phyloP scores from a whole-genome alignment of 148 eudicot genomes.

The Cornus suecica region DNA sequence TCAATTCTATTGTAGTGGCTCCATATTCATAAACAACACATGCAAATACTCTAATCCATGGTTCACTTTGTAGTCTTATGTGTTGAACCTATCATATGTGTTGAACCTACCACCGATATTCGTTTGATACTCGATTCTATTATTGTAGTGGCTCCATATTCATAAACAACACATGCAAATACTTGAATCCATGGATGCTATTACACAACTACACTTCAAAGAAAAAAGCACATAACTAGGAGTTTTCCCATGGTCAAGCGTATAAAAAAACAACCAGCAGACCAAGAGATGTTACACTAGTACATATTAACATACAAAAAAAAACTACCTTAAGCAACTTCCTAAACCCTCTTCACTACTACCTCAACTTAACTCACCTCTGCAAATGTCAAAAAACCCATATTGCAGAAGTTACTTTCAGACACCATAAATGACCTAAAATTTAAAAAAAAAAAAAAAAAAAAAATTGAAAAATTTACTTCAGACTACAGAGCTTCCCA shows the following conservation, averaged over 20 bases:
- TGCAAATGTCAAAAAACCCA: constrained; percentile 56
- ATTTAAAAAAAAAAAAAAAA: neutral
- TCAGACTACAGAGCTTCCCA: constrained; percentile 32
- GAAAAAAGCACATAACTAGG: neutral
- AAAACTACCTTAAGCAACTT: no score
- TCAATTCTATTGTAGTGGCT: no score
- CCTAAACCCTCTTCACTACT: neutral
- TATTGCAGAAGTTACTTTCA: constrained; percentile 23
- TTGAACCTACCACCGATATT: no score
- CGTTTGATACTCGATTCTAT: no score
- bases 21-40: no score
- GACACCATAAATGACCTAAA: neutral
- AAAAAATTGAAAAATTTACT: neutral
- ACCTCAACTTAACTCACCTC: constrained; percentile 16
- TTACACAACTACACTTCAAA: neutral
- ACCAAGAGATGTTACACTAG: constrained; percentile 19
- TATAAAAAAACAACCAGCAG: constrained; percentile 25
- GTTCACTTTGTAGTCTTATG: no score
- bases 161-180: no score
- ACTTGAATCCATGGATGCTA: no score
- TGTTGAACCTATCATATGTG: no score
- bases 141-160: no score
- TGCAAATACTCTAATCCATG: no score
- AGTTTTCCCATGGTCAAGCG: constrained; percentile 15
- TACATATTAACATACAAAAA: constrained; percentile 12